phyloP scores from a whole-genome alignment of 2,329 filamentous ascomycete genomes.

The Arthrobotrys sinensis region DNA sequence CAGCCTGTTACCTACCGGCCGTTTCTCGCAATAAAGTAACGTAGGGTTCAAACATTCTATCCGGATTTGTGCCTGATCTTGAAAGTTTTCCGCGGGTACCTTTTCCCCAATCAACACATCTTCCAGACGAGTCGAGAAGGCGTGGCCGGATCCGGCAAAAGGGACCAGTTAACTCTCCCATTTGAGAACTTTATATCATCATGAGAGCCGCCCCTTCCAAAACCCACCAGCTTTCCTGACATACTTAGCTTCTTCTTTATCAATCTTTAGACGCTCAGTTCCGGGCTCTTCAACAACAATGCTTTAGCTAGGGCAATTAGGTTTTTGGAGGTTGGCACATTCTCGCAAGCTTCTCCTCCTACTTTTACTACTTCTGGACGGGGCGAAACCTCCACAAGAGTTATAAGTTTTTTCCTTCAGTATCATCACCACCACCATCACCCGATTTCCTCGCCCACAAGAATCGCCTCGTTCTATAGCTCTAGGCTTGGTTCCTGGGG shows the following conservation, averaged over 20 bases:
- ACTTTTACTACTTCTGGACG: not conserved
- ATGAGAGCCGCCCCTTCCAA: not conserved
- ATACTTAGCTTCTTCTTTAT: not conserved
- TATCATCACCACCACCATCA: not conserved
- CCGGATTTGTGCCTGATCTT: slow-evolving; percentile 8
- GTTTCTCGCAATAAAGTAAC: not conserved
- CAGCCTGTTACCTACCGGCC: not conserved
- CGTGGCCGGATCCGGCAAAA: slow-evolving; percentile 13
- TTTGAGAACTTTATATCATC: slow-evolving; percentile 12
- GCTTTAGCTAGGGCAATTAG: not conserved
- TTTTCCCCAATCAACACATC: slow-evolving; percentile 26
- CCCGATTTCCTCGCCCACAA: not conserved
- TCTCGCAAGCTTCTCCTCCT: slow-evolving; percentile 10
- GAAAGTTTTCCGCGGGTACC: slow-evolving; percentile 21
- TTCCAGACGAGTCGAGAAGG: not conserved
- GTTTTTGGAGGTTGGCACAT: slow-evolving; percentile 1
- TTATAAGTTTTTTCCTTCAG: not conserved
- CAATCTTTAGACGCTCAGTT: not conserved
- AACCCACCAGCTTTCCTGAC: not conserved
- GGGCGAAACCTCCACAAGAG: not conserved
- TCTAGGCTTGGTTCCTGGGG: slow-evolving; percentile 15
- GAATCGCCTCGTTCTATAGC: too few species aligned
- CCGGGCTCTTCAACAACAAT: not conserved
- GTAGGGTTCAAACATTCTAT: not conserved
- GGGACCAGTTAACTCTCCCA: not conserved